Base-by-base conservation (phyloP, 2,329 filamentous ascomycete genomes). In the Neopestalotiopsis rosae region DNA sequence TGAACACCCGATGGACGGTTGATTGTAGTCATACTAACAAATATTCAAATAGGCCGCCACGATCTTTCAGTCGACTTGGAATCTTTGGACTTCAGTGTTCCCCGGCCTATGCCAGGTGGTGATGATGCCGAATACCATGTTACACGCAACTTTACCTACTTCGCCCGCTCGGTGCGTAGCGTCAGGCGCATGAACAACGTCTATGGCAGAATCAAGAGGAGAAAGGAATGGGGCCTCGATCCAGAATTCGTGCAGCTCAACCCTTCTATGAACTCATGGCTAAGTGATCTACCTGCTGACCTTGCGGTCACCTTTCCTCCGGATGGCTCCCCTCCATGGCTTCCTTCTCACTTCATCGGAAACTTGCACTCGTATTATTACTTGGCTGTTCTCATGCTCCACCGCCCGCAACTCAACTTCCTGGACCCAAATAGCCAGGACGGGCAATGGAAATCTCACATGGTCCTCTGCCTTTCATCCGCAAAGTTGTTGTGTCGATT, bases 351-450 rank as follows among this genome's bases (percentile, higher is more conserved):
- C 73, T 97, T 95, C 76, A 86, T 97, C 62, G 95, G 94, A 45
- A 97, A 97, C 76, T 85, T 97, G 80, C 93, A 97, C 77, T 92
- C 91, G 2, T 97, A 98, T 79, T 95, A 96, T 79, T 91, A 97
- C 74, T 85, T 98, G 20, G 91, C 90, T 14, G 87, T 95, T 63
- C 94, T 98, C 67, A 90, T 98, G 80, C 91, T 97, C 69, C 92
- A 97, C 78, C 89, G 95, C 57, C 95, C 95, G 24, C 94, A 97
- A 76, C 82, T 98, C 52, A 90, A 91, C 13, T 91, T 93, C 68
- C 89, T 95, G 67, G 92, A 95, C 69, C 92, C 92, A 1, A 92
- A 90, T 68, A 81, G 84, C 5, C 82, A 87, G 7, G 92, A 94
- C 65, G 92, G 91, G 3, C 88, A 90, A 69, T 98, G 95, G 94